Evolutionary conservation across 306 rosid genomes (phyloP).

Genomic region (Biancaea sappan): DNA sequence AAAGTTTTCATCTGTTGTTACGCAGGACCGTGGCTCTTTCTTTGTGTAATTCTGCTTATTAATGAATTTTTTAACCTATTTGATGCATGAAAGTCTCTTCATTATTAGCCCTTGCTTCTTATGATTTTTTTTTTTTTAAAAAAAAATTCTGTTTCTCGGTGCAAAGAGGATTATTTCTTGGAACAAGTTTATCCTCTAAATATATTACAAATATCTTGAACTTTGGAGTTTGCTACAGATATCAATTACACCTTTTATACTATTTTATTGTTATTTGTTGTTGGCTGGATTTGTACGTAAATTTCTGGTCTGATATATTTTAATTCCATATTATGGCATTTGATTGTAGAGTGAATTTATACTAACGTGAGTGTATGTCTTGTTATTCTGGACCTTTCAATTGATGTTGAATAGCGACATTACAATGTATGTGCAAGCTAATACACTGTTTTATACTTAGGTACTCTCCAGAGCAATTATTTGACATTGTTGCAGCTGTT

Average conservation of each 20-base stretch:
- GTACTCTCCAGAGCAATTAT: conserved; percentile 93
- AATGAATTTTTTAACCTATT: background rate
- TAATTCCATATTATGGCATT: conserved; percentile 1
- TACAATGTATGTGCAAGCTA: conserved; percentile 29
- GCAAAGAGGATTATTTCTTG: background rate
- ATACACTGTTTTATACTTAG: conserved; percentile 42
- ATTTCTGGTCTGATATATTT: background rate
- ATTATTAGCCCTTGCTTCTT: background rate
- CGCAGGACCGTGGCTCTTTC: background rate
- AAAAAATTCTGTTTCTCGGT: conserved; percentile 6
- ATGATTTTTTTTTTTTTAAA: background rate
- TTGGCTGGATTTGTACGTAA: background rate
- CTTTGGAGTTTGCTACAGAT: background rate
- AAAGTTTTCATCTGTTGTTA: background rate
- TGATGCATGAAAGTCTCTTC: background rate
- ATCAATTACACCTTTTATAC: background rate
- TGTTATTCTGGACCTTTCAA: background rate
- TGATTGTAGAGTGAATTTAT: no score
- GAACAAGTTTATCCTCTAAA: background rate
- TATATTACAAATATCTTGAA: background rate
- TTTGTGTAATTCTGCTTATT: background rate
- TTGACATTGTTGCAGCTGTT: conserved; percentile 87
- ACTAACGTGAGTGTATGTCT: background rate
- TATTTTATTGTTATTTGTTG: background rate
- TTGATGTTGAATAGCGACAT: background rate